phyloP scores from a whole-genome alignment of 345 rosid species.

The Pistacia integerrima region DNA sequence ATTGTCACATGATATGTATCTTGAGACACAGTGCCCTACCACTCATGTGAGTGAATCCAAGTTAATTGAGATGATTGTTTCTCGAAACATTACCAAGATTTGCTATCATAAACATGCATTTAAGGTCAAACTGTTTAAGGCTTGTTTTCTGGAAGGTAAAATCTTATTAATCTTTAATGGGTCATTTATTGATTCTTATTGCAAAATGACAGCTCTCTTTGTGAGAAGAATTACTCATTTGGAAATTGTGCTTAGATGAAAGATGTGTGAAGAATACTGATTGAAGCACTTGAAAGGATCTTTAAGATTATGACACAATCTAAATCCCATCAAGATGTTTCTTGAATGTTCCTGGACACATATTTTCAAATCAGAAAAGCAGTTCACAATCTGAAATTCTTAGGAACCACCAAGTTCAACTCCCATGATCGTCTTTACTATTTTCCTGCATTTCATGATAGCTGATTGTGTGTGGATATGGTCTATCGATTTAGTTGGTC shows the following conservation, averaged over 20 bases:
- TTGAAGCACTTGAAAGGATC: neutral
- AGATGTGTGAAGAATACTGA: too few relatives aligned
- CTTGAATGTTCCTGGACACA: neutral
- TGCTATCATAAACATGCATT: neutral
- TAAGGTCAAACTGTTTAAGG: neutral
- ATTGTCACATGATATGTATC: conserved; percentile 1
- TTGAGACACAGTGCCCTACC: conserved; percentile 3
- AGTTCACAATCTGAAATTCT: neutral
- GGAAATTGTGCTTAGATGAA: neutral
- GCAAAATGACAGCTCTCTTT: neutral
- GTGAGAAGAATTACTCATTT: neutral
- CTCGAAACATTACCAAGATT: neutral
- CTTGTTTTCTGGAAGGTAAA: neutral
- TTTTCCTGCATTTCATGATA: neutral
- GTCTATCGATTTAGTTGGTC: neutral
- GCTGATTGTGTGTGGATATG: neutral
- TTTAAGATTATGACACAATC: neutral
- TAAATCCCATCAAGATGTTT: neutral
- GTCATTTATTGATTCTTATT: neutral
- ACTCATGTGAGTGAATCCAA: neutral
- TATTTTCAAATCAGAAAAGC: neutral
- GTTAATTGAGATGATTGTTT: neutral
- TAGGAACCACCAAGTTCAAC: neutral
- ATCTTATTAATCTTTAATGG: too few relatives aligned
- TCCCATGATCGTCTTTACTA: neutral